Conservation (phyloP, 2,329 filamentous ascomycete species). For the Botrytis galanthina region DNA sequence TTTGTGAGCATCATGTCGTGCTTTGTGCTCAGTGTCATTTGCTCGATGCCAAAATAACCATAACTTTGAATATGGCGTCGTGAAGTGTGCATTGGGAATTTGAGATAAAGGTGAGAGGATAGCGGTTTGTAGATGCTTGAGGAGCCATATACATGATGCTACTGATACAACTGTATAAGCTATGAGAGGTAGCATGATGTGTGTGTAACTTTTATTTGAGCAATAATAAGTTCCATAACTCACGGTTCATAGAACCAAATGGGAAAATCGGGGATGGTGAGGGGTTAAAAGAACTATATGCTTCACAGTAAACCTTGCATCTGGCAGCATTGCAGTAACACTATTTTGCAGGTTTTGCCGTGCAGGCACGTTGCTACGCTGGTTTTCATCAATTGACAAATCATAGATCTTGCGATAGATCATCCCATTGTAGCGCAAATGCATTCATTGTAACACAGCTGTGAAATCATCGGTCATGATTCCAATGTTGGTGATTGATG, state of each 20-base stretch:
- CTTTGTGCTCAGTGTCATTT: not conserved
- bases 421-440: not conserved
- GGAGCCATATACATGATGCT: not conserved
- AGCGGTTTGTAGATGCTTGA: not conserved
- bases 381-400: not conserved
- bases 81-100: slow-evolving; percentile 7
- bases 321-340: not conserved
- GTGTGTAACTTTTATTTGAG: not conserved
- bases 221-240: not conserved
- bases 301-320: not conserved
- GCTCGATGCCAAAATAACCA: not conserved
- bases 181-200: not conserved
- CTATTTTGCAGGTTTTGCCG: not conserved
- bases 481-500: not conserved
- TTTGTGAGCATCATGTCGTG: not conserved
- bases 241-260: not conserved
- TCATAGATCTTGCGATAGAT: not conserved
- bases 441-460: not conserved
- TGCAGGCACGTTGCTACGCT: not conserved
- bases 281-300: not conserved
- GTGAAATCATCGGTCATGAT: not conserved
- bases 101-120: not conserved
- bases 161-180: not conserved
- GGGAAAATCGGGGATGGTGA: not conserved
- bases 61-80: not conserved